Evolutionary conservation across 306 rosid species (phyloP).

Genomic region (Prosopis cineraria): DNA sequence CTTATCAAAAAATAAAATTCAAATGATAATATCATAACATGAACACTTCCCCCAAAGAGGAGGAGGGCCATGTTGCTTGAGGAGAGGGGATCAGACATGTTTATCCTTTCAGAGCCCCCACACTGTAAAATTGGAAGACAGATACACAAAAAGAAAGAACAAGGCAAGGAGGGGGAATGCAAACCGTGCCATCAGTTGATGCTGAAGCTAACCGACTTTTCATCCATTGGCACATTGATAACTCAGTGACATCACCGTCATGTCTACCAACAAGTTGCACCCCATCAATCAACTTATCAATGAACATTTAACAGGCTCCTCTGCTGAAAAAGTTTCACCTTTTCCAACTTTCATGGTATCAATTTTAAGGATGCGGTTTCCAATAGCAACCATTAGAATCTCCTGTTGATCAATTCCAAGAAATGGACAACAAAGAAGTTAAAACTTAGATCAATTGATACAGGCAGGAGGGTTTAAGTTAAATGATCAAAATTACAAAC

Average conservation of each 20-base stretch:
- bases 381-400: slow-evolving; percentile 63
- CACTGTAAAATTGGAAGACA: not conserved
- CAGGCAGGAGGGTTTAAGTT: slow-evolving; percentile 28
- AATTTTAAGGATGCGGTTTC: slow-evolving; percentile 56
- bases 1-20: not conserved
- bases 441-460: not conserved
- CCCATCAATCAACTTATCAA: slow-evolving; percentile 71
- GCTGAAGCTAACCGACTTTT: slow-evolving; percentile 76
- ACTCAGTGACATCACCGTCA: slow-evolving; percentile 64
- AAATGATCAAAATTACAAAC: slow-evolving; percentile 15
- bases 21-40: not conserved
- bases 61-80: not conserved
- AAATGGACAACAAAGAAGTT: slow-evolving; percentile 11
- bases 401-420: slow-evolving; percentile 52
- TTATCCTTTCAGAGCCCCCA: not conserved
- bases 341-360: slow-evolving; percentile 65
- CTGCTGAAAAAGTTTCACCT: slow-evolving; percentile 55
- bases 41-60: not conserved
- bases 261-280: slow-evolving; percentile 66
- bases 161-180: slow-evolving; percentile 40
- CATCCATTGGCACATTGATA: slow-evolving; percentile 90
- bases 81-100: not conserved
- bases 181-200: slow-evolving; percentile 70
- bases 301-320: slow-evolving; percentile 62
- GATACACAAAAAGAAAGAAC: not conserved